A percentile compares a stretch with the other conserved stretches of the same genome.
phyloP scores from a whole-genome alignment of 2,329 filamentous ascomycete genomes.

The Pseudocercospora macadamiae region DNA sequence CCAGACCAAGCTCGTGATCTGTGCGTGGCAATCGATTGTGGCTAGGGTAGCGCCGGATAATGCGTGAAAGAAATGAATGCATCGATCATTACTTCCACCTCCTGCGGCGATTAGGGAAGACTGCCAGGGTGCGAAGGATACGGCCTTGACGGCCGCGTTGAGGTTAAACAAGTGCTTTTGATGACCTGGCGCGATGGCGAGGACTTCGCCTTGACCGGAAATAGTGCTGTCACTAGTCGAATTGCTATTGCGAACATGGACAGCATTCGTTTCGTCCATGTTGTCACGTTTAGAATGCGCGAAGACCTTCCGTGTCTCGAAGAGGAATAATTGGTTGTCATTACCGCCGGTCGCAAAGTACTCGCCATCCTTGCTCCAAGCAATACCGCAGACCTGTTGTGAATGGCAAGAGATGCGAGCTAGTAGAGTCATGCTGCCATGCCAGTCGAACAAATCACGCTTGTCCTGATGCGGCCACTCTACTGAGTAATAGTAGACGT shows the following conservation, averaged over 20 bases:
- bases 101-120: conserved; percentile 84
- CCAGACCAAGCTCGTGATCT: conserved; percentile 93
- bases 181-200: conserved; percentile 46
- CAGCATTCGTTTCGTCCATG: conserved; percentile 7
- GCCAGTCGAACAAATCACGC: conserved; percentile 73
- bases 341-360: conserved; percentile 88
- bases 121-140: conserved; percentile 96
- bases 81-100: conserved; percentile 90
- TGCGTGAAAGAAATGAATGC: conserved; percentile 94
- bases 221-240: conserved; percentile 1
- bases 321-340: conserved; percentile 85
- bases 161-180: conserved; percentile 73
- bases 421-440: conserved; percentile 75
- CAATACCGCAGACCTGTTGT: conserved; percentile 91
- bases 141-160: conserved; percentile 89
- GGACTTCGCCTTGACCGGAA: conserved; percentile 36
- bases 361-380: conserved; percentile 77
- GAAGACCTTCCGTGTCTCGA: conserved; percentile 65
- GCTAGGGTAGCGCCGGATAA: conserved; percentile 80
- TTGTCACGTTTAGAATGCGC: conserved; percentile 9
- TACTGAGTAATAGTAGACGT: conserved; percentile 83
- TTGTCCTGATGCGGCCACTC: conserved; percentile 71
- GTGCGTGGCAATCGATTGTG: conserved; percentile 87
- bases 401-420: conserved; percentile 76
- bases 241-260: conserved; percentile 23